Percentiles rank a stretch among this genome's conserved stretches.
These are phyloP conservation scores for Talaromyces sp. DNA, from an alignment of 2,329 filamentous ascomycete species.

Conservation along the genomic window DNA sequence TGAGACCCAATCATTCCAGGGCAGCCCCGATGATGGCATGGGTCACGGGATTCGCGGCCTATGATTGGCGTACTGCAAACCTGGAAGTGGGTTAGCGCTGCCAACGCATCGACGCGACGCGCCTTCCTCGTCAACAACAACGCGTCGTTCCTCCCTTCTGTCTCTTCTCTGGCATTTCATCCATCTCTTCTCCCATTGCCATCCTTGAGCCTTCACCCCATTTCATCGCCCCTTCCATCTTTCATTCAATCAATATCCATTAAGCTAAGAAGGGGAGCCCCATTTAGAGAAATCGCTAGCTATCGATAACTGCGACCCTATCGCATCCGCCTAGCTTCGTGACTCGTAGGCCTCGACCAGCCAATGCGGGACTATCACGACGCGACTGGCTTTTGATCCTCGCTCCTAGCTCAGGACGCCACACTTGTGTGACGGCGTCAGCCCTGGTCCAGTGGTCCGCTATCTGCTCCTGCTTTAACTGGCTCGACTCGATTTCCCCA, in stretches of 20 bases:
- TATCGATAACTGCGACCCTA: background rate
- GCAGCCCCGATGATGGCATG: background rate
- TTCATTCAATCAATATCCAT: background rate
- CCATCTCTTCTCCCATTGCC: background rate
- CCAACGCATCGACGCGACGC: slow-evolving; percentile 13
- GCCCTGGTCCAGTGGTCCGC: slow-evolving; percentile 2
- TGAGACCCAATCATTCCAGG: slow-evolving; percentile 8
- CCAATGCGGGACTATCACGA: slow-evolving; percentile 14
- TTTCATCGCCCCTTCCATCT: background rate
- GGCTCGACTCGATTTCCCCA: background rate
- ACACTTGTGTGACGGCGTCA: slow-evolving; percentile 11
- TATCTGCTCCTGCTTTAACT: background rate
- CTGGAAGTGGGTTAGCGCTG: background rate
- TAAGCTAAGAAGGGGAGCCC: background rate
- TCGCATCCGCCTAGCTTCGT: slow-evolving; percentile 6
- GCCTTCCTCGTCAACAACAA: slow-evolving; percentile 7
- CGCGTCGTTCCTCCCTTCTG: background rate
- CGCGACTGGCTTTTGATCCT: slow-evolving; percentile 12
- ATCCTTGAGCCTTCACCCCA: background rate
- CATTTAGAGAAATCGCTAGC: background rate
- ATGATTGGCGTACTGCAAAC: background rate
- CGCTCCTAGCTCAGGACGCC: slow-evolving; percentile 11
- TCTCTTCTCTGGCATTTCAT: background rate
- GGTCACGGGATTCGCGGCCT: background rate
- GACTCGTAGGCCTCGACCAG: slow-evolving; percentile 8